A percentile compares a stretch with the other conserved stretches of the same genome.
Conservation (phyloP, 257 asterid genomes). For the Solanum phureja region DNA sequence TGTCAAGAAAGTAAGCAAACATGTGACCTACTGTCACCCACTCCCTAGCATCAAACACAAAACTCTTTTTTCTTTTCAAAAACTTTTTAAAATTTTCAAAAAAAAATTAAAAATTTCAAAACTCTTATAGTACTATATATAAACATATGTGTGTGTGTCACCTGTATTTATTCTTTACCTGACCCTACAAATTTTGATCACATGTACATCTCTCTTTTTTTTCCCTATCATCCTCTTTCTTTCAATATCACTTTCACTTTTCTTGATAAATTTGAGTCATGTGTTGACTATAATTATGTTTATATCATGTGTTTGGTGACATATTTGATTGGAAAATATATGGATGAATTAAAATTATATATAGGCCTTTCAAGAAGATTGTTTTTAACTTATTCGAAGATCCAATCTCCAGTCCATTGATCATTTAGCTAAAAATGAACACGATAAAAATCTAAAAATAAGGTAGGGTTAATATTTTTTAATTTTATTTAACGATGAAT, state of each 20-base stretch:
- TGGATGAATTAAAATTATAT: not conserved
- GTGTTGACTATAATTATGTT: not conserved
- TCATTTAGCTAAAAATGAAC: not conserved
- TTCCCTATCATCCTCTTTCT: not conserved
- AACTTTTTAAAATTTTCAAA: not conserved
- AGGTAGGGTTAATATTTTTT: not conserved
- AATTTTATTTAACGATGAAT: not conserved
- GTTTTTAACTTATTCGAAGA: not conserved
- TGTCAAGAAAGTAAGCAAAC: not conserved
- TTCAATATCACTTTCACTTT: not conserved
- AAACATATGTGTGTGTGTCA: not conserved
- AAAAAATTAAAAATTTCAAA: not conserved
- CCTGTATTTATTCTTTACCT: not conserved
- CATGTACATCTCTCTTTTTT: not conserved
- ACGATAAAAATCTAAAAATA: not conserved
- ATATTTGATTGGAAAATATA: not conserved
- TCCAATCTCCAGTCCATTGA: not conserved
- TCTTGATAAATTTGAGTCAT: not conserved
- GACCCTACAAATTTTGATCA: not conserved
- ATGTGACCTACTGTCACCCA: conserved; percentile 11
- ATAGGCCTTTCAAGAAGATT: not conserved
- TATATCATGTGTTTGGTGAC: not conserved
- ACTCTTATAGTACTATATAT: not conserved
- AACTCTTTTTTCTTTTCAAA: not conserved
- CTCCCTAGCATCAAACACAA: not conserved